Base-by-base conservation (phyloP, 352 stramenopile species). In the Phytophthora hibernalis region DNA sequence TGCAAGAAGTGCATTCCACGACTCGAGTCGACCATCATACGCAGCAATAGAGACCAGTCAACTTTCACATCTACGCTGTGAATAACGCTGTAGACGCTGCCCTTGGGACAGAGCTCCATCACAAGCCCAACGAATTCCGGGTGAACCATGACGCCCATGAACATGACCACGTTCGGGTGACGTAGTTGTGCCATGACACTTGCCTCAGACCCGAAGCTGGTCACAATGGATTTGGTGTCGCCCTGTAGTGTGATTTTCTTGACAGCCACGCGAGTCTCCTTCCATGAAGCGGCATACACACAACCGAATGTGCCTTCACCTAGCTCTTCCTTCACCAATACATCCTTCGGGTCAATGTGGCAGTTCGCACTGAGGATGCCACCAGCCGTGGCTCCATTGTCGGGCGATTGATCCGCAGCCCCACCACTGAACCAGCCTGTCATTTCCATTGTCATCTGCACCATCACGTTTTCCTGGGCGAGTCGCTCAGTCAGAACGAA, bases 1-100 rank as follows among this genome's bases (percentile, higher is more conserved):
- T 98, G 92, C 24, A 97, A 71, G 64, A 97, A 98, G 70, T 95
- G 87, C 90, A 98, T 97, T 6, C 92, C 89, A 12, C 87, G 83
- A 20, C 85, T 91, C 10, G 89, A 86, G 52, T 97, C 91, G 1
- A 97, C 71, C 74, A 96, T 86, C 77, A 97, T 97, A 11, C 85
- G 79, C 24, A 97, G 60, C 43, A 96, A 64, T 24, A 96, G 66
- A 35, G 84, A 90, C 91, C 91, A 97, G 51, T 95, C 87, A 26
- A 97, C 81, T 61, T 91, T 87, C 43, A 89, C 57, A 5, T 94
- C 86, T 12, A 87, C 74, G 40, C 72, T 82, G 65, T 95, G 85
- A 28, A 97, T 84, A 7, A 96, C 83, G 15, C 61, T 87, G 76
- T 95, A 93, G 16, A 96, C 77, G n/a, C 83, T 95, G 1, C 88